Percentiles rank a stretch among this genome's conserved stretches.
These are phyloP conservation scores for Cladorrhinum samala DNA, from an alignment of 495 filamentous ascomycete genomes.

Conservation along the genomic window DNA sequence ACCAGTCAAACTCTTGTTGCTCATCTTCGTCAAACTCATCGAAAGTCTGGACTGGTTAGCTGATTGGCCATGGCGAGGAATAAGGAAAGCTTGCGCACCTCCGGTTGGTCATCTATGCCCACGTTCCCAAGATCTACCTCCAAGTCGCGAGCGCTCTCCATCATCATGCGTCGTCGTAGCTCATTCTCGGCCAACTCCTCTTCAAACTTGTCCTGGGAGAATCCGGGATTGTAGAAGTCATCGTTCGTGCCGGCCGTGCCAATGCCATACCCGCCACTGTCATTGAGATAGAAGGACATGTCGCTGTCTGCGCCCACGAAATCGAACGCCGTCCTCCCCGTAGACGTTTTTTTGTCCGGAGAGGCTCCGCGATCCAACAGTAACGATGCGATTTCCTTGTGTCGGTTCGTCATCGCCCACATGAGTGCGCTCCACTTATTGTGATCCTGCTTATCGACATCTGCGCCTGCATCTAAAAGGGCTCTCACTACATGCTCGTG, in stretches of 20 bases:
- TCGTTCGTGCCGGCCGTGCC: constrained; percentile 80
- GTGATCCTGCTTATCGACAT: constrained; percentile 87
- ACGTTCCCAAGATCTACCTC: constrained; percentile 96
- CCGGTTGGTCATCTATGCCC: constrained; percentile 91
- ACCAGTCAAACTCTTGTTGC: constrained; percentile 95
- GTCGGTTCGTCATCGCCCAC: constrained; percentile 99
- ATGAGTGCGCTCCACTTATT: constrained; percentile 97
- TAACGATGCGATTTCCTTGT: constrained; percentile 89
- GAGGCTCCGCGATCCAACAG: constrained; percentile 90
- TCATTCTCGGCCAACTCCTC: constrained; percentile 97
- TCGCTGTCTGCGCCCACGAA: constrained; percentile 93
- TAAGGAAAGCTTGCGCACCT: constrained; percentile 52
- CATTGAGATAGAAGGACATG: constrained; percentile 88
- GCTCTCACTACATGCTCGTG: constrained; percentile 85
- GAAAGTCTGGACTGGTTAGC: constrained; percentile 48
- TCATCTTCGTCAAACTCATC: constrained; percentile 87
- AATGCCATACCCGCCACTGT: constrained; percentile 79
- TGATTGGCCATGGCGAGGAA: neutral
- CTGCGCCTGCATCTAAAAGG: constrained; percentile 79
- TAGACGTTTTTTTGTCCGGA: constrained; percentile 88
- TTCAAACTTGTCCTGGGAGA: constrained; percentile 91
- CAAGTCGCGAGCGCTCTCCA: constrained; percentile 96
- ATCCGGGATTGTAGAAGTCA: constrained; percentile 91
- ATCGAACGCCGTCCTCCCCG: constrained; percentile 92
- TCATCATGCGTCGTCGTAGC: constrained; percentile 96